These are phyloP conservation scores for Vachellia pachyceras DNA, from an alignment of 306 rosid species.

Conservation along the genomic window DNA sequence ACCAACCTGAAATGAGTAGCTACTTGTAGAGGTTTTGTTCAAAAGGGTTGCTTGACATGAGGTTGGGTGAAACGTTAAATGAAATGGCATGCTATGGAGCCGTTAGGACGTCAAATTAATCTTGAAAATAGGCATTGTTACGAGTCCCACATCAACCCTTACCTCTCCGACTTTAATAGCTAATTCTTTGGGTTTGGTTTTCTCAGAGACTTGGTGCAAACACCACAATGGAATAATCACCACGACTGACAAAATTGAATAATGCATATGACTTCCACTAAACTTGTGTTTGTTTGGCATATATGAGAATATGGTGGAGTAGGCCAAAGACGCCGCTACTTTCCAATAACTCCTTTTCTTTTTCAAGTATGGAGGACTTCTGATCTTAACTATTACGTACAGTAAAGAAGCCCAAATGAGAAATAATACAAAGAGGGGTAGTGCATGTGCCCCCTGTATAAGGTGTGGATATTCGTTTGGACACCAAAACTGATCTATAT, in stretches of 20 bases:
- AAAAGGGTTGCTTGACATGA: no score
- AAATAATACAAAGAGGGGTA: neutral
- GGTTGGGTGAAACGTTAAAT: no score
- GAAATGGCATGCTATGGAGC: no score
- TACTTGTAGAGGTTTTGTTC: no score
- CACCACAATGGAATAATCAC: no score
- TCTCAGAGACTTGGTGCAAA: no score
- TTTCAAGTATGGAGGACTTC: constrained; percentile 32
- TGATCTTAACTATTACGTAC: neutral
- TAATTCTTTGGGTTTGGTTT: no score
- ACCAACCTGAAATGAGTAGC: no score
- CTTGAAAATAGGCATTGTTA: no score
- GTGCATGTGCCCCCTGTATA: constrained; percentile 37
- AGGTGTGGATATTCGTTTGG: constrained; percentile 34
- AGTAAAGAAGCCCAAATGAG: neutral
- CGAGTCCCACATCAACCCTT: no score
- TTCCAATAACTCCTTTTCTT: constrained; percentile 23
- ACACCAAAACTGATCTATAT: constrained; percentile 15
- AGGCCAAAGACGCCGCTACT: constrained; percentile 36
- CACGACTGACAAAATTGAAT: constrained; percentile 22
- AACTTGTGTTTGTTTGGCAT: constrained; percentile 27
- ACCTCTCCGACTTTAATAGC: no score
- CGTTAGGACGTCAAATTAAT: no score
- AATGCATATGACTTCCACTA: constrained; percentile 34
- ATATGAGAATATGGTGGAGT: constrained; percentile 7